Evolutionary conservation across 2,329 filamentous ascomycete species (phyloP).

Genomic region (Clonostachys chloroleuca): DNA sequence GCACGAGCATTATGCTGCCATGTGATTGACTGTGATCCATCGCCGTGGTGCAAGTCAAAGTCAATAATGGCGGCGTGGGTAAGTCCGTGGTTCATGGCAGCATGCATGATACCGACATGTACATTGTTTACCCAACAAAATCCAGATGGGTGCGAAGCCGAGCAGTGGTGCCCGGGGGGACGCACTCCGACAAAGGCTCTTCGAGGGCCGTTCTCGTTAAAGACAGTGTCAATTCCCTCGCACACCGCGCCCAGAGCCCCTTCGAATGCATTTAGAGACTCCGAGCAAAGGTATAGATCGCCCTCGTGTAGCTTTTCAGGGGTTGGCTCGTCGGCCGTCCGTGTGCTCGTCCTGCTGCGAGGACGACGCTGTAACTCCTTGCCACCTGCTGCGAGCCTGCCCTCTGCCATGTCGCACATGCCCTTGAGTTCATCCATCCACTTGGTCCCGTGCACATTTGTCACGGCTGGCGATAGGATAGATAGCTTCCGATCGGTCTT

Average conservation of each 20-base stretch:
- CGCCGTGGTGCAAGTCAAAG: conserved; percentile 87
- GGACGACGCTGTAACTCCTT: conserved; percentile 70
- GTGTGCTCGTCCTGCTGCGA: conserved; percentile 47
- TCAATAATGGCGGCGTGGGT: conserved; percentile 94
- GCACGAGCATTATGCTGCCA: conserved; percentile 85
- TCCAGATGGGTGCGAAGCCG: conserved; percentile 80
- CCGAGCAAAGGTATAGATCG: conserved; percentile 84
- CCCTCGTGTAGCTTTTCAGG: conserved; percentile 72
- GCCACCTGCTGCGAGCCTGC: conserved; percentile 69
- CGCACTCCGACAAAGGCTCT: conserved; percentile 89
- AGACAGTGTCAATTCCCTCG: conserved; percentile 85
- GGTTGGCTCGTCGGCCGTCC: conserved; percentile 24
- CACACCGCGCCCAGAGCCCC: conserved; percentile 89
- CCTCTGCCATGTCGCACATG: conserved; percentile 79
- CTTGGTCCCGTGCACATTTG: conserved; percentile 82
- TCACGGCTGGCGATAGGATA: conserved; percentile 72
- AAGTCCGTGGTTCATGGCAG: conserved; percentile 74
- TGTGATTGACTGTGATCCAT: conserved; percentile 91
- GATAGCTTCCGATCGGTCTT: conserved; percentile 72
- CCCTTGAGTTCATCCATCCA: conserved; percentile 91
- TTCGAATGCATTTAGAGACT: conserved; percentile 84
- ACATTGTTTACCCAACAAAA: conserved; percentile 99
- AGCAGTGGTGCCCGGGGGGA: conserved; percentile 94
- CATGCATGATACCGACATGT: conserved; percentile 93
- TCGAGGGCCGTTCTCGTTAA: conserved; percentile 55